Base-by-base conservation (phyloP, 176 grass and related monocot genomes). In the Aegilops speltoides region DNA sequence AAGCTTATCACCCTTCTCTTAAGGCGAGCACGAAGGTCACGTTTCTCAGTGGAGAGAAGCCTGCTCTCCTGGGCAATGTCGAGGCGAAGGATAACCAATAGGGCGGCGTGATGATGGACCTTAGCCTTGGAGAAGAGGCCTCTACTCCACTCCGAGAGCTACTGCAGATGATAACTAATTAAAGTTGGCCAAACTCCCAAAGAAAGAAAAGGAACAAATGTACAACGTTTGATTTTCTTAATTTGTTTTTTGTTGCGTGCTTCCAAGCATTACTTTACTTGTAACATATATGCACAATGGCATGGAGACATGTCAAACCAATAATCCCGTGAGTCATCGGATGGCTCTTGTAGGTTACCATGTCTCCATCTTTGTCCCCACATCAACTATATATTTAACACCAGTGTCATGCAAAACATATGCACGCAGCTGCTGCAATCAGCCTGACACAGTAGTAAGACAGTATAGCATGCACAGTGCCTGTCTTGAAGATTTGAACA, bases 331-430 rank as follows among this genome's bases (percentile, higher is more conserved):
- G 78, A 76, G 23, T 34, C 37, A 64, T 76, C 15, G 23, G 61
- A 52, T 41, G 33, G 14, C 22, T 20, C 72, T 52, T 34, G 41
- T 67, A 67, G 41, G 73, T 85, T 85, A 65, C 36, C 28, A 26
- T 38, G 88, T 85, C 69, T 23, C 34, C 23, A 61, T 81, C 77
- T 45, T 28, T 72, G 66, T 3, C 52, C 54, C 66, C 25, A 75
- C 77, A 80, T 46, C 14, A 68, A 76, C 66, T 78, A 59, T 75
- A 34, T 67, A 66, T 78, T 33, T 67, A 36, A 59, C 54, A 15
- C 34, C 0, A 43, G 19, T 76, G 69, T 64, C 78, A 85, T 62
- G 69, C 31, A n/a, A 85, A 89, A 48, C 83, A 75, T 65, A 88
- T 26, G 80, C 54, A 83, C n/a, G 26, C 37, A 84, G 40, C 40